Evolutionary conservation across 2,329 filamentous ascomycete genomes (phyloP).

Genomic region (Annulohypoxylon truncatum): DNA sequence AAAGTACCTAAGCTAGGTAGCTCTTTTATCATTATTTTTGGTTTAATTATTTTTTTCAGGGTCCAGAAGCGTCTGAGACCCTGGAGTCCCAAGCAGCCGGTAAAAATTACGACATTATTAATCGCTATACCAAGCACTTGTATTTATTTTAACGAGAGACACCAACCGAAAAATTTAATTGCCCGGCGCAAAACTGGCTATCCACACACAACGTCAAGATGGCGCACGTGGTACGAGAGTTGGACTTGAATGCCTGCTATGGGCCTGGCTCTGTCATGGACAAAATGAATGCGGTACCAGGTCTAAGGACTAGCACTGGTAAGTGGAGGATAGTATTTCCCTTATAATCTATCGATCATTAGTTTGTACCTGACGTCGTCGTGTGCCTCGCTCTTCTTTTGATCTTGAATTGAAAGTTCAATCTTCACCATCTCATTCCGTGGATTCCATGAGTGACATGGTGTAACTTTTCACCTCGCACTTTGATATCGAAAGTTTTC

Average conservation of each 20-base stretch:
- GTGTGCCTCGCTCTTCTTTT: conserved; percentile 7
- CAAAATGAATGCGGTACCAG: conserved; percentile 66
- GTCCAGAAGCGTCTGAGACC: conserved; percentile 33
- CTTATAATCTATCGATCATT: conserved; percentile 30
- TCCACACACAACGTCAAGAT: conserved; percentile 51
- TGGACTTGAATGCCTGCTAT: conserved; percentile 51
- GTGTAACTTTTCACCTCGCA: conserved; percentile 36
- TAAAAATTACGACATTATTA: conserved; percentile 43
- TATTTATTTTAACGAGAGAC: conserved; percentile 26
- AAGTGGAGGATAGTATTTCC: conserved; percentile 50
- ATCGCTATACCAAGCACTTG: conserved; percentile 25
- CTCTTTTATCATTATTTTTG: conserved; percentile 22
- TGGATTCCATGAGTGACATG: conserved; percentile 33
- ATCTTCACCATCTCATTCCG: conserved; percentile 35
- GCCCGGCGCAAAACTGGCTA: conserved; percentile 31
- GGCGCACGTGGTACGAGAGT: conserved; percentile 52
- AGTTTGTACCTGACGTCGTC: conserved; percentile 1
- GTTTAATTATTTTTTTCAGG: conserved; percentile 15
- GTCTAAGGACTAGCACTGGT: conserved; percentile 70
- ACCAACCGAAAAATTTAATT: conserved; percentile 28
- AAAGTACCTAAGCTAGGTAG: conserved; percentile 20
- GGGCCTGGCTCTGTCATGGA: conserved; percentile 60
- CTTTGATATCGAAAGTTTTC: conserved; percentile 4
- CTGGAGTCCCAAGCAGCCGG: conserved; percentile 42
- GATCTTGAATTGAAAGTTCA: conserved; percentile 34